phyloP scores from a whole-genome alignment of 345 rosid genomes.

The Eucalyptus marginata region DNA sequence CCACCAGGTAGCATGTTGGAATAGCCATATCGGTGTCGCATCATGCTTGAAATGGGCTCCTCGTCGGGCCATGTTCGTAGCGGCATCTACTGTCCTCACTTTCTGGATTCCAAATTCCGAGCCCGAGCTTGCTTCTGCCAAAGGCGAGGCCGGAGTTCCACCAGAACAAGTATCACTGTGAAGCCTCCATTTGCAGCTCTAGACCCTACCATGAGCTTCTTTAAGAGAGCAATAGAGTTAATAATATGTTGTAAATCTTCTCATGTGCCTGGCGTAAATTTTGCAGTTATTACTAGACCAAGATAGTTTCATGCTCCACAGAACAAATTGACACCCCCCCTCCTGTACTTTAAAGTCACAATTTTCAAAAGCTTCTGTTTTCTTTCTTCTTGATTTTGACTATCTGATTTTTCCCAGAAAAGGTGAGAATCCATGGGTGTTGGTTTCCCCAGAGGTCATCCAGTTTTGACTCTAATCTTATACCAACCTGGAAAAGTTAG shows the following conservation, averaged over 20 bases:
- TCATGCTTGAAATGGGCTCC: conserved; percentile 97
- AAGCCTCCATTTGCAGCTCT: background rate
- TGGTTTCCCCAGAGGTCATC: background rate
- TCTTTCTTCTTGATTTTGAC: background rate
- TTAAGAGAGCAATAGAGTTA: background rate
- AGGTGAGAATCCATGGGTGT: background rate
- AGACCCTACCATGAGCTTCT: background rate
- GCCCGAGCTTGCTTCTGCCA: background rate
- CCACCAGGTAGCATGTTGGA: conserved; percentile 66
- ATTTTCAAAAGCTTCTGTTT: background rate
- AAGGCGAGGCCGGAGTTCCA: background rate
- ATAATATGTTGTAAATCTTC: background rate
- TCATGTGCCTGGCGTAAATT: background rate
- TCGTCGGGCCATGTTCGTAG: conserved; percentile 79
- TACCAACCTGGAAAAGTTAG: background rate
- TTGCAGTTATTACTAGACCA: background rate
- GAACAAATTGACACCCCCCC: background rate
- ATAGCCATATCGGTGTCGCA: conserved; percentile 67
- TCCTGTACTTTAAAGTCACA: background rate
- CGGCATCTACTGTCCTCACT: conserved; percentile 77
- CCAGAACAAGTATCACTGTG: background rate
- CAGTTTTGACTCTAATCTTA: background rate
- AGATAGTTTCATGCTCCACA: background rate
- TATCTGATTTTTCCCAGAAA: background rate
- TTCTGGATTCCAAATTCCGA: conserved; percentile 68